Evolutionary conservation across 225 moss, liverwort and hornwort genomes (phyloP), one percentile per base, ranked within the genome.

Genomic region (Bryoerythrophyllum caledonicum): DNA sequence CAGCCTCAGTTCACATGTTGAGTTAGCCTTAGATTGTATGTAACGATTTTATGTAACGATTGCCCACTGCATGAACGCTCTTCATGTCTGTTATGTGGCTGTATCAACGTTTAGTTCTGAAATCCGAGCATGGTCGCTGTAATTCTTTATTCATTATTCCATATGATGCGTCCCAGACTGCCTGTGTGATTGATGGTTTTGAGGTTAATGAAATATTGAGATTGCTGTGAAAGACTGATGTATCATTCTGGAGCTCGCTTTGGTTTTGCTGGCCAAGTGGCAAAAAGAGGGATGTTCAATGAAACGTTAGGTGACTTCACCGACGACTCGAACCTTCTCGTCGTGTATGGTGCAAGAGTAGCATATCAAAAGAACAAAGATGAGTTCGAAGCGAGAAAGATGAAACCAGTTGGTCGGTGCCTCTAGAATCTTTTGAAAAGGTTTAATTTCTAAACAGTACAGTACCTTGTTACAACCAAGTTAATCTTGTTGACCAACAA

Each of bases 11-110:
- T 67, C 76, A 10, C 46, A 54, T 61, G 56, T 55, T 65, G 63
- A 26, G 38, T 15, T 3, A 53, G 25, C 37, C 37, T 52, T 49
- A 60, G 15, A 13, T 61, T 35, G 61, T 13, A 8, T 55, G 14
- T 46, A 30, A 67, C 65, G 51, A 59, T 51, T 23, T 20, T 51
- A 60, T 32, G 23, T 30, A 57, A 34, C 11, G 43, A 32, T 34
- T 70, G 74, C 65, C 74, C 70, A 65, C 74, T 65, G 32, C 74
- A 59, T 74, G 82, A 70, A 38, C 16, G 40, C 59, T 64, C 41
- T 74, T 64, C 67, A 78, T 59, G 68, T 58, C 52, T 54, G 66
- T 52, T 35, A 38, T 67, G 68, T 58, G 81, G 57, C 51, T 64
- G 63, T 15, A 24, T 21, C 63, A 28, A 14, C 13, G 21, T 49